Evolutionary conservation across 2,329 filamentous ascomycete genomes (phyloP), one percentile per base, ranked within the genome.

Genomic region (Tolypocladium album): DNA sequence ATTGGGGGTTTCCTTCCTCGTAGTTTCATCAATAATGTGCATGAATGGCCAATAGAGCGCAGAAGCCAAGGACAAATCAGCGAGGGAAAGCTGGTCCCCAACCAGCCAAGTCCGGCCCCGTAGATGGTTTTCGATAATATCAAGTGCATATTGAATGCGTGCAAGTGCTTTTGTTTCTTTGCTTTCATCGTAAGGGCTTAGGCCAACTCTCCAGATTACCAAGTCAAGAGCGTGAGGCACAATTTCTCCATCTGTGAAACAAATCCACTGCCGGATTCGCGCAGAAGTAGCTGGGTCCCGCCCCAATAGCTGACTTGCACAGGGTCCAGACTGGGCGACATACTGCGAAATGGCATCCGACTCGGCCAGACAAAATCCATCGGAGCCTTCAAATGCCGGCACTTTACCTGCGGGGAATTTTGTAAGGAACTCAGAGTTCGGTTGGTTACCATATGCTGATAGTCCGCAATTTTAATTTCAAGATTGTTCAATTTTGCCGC

Each of bases 401-500:
- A 52, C 56, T 22, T 58, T 58, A 4, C 56, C 56, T 34, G 22
- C 56, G 9, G 56, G 56, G 17, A 58, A 58, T 43, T 52, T 58
- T 43, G 56, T 20, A 22, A 59, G 39, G 40, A 59, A 59, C 20
- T 50, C 50, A 17, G 31, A 22, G 52, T 56, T n/a, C 31, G 40
- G 58, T 59, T 59, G 12, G 50, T 59, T 2, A 56, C 27, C 40
- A 50, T 59, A 17, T 59, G 58, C 53, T 59, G 58, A 31, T 59
- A 59, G 8, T 59, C 58, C 17, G 58, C 58, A 34, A 59, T 20
- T 27, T 56, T 27, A 20, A 59, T 36, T 4, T 59, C 58, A 24
- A 59, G 58, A 8, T 27, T 40, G 31, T 59, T 59, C n/a, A 59
- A 34, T 40, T 56, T 59, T 22, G 58, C 58, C 38, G 58, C 58